Evolutionary conservation across 495 filamentous ascomycete genomes (phyloP), one percentile per base, ranked within the genome.

Genomic region (Massariosphaeria phaeospora): DNA sequence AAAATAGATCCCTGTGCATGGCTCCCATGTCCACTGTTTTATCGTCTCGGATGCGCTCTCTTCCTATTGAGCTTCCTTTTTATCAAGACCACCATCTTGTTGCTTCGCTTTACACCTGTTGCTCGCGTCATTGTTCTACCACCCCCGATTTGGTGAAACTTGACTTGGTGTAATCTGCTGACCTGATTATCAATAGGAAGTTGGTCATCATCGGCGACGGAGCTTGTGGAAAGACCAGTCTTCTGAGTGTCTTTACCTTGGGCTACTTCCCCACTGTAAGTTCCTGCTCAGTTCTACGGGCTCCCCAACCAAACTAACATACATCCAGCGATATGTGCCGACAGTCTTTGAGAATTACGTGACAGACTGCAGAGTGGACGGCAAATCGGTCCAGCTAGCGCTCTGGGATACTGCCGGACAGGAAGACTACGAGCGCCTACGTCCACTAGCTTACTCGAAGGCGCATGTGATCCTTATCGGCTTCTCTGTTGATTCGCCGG

Each of bases 171-270:
- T 42, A 43, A 26, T 47, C 44, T 51, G 60, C 60, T 63, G 47
- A 63, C 52, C 55, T 41, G 15, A 12, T 21, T 44, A n/a, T 25
- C 15, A 52, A 59, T 64, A 99, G 93, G 75, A 99, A 99, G 75
- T 76, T 99, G 68, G 93, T 99, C 60, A 99, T 99, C 52, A 99
- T 99, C 64, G 93, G 93, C 36, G 93, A 99, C 69, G 93, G 93
- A 74, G 93, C 93, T 56, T 99, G 93, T 74, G 93, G 93, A 54
- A 99, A 99, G 74, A 99, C 93, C 35, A 94, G 87, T 83, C 74
- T 99, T 56, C 77, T 99, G 57, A 96, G 91, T 69, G 93, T 99
- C 55, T 99, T 99, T 71, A 99, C 93, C 9, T 77, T 99, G 40
- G 93, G 93, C 18, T 97, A 96, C 71, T 99, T 99, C 65, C 93